Percentiles rank a stretch among this genome's conserved stretches.
Evolutionary conservation across 108 stramenopile species (phyloP).

Genomic region (Fragilariopsis cylindrus): DNA sequence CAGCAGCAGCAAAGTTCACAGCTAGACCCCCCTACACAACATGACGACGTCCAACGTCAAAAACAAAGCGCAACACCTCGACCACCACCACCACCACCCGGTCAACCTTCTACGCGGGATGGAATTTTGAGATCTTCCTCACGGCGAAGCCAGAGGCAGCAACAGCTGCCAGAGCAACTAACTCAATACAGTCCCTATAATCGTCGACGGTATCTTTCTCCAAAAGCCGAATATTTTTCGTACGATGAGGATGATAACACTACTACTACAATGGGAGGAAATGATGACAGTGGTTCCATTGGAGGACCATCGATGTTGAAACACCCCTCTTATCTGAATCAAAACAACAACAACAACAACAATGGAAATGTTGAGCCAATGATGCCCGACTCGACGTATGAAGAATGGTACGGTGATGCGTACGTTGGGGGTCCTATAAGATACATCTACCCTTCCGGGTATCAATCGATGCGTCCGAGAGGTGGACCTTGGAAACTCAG

Average conservation of each 20-base stretch:
- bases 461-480: conserved; percentile 87
- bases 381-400: conserved; percentile 66
- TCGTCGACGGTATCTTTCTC: conserved; percentile 1
- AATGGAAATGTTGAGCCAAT: background rate
- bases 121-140: background rate
- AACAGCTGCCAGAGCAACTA: conserved; percentile 13
- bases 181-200: conserved; percentile 1
- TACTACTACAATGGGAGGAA: conserved; percentile 7
- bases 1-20: conserved; percentile 11
- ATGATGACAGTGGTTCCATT: background rate
- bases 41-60: background rate
- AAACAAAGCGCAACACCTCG: background rate
- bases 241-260: conserved; percentile 14
- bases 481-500: conserved; percentile 82
- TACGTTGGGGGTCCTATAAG: conserved; percentile 71
- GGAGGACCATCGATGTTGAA: too few species aligned
- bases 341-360: background rate
- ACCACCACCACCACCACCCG: background rate
- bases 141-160: background rate
- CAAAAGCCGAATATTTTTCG: conserved; percentile 4
- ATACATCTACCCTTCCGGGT: conserved; percentile 83
- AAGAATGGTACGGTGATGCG: conserved; percentile 84
- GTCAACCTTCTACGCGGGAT: background rate
- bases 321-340: background rate
- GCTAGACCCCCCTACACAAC: background rate